Evolutionary conservation across 257 asterid species (phyloP).

Genomic region (Nicotiana undulata): DNA sequence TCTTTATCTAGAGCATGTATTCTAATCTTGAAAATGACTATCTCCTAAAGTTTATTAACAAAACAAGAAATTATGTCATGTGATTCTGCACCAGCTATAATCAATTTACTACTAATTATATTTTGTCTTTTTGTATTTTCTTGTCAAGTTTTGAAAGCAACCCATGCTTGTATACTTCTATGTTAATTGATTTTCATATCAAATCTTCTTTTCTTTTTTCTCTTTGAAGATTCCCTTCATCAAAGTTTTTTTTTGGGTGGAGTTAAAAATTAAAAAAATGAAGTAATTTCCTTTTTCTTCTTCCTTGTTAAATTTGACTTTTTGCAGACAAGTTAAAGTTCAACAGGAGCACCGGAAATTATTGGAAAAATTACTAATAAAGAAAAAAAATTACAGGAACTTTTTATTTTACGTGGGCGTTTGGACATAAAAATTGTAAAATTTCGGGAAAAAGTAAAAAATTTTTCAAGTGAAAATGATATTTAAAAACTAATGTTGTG

Average conservation of each 20-base stretch:
- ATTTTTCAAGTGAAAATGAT: too few species aligned
- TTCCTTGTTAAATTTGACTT: too few species aligned
- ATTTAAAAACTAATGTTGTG: too few species aligned
- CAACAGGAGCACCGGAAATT: too few species aligned
- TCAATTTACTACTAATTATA: background rate
- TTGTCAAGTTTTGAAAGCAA: background rate
- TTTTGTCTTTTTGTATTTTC: background rate
- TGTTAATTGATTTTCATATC: background rate
- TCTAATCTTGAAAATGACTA: background rate
- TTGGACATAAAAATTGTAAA: too few species aligned
- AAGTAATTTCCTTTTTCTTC: background rate
- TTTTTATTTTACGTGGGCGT: background rate
- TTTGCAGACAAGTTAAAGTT: too few species aligned
- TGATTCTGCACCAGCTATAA: background rate
- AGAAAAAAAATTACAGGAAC: background rate
- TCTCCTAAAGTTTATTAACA: conserved; percentile 1
- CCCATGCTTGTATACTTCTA: background rate
- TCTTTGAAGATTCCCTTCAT: background rate
- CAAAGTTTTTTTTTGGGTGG: background rate
- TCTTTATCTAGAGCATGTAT: background rate
- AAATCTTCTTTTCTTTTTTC: background rate
- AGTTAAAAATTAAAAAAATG: background rate
- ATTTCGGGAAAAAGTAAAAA: too few species aligned
- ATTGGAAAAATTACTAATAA: too few species aligned
- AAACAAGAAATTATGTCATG: background rate